Conservation (phyloP, 2,329 filamentous ascomycete genomes). For the Emergomyces pasteurianus region DNA sequence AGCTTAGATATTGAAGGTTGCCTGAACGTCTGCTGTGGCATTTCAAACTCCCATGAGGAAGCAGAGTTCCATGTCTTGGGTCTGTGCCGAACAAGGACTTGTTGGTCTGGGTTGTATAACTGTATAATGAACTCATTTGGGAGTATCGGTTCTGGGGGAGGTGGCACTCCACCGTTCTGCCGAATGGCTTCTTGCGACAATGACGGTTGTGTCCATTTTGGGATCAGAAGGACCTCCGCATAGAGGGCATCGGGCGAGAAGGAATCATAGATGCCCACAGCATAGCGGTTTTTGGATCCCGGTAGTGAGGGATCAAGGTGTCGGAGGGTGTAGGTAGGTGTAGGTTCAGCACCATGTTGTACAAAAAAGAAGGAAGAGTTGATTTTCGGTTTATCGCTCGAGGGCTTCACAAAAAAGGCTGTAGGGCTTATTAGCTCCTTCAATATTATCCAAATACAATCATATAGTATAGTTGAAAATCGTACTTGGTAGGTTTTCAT, state of each 20-base stretch:
- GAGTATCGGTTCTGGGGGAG: slow-evolving; percentile 57
- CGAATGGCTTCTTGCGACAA: slow-evolving; percentile 72
- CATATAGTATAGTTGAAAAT: slow-evolving; percentile 4
- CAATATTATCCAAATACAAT: slow-evolving; percentile 4
- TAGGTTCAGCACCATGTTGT: slow-evolving; percentile 68
- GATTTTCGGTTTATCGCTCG: slow-evolving; percentile 33
- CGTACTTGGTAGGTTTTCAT: slow-evolving; percentile 77
- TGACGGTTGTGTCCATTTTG: slow-evolving; percentile 73
- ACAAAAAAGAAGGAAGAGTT: slow-evolving; percentile 34
- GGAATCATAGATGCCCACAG: slow-evolving; percentile 71
- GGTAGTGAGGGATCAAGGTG: slow-evolving; percentile 60
- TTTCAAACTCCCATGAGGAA: slow-evolving; percentile 81
- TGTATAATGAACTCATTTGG: slow-evolving; percentile 73
- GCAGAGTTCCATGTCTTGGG: slow-evolving; percentile 68
- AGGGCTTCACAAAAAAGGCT: slow-evolving; percentile 50
- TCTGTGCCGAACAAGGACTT: slow-evolving; percentile 55
- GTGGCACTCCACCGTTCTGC: slow-evolving; percentile 51
- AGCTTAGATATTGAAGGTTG: slow-evolving; percentile 66
- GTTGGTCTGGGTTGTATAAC: slow-evolving; percentile 88
- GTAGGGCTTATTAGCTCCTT: slow-evolving; percentile 7
- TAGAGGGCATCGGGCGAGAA: slow-evolving; percentile 71
- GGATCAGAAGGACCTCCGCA: slow-evolving; percentile 72
- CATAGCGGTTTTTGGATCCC: slow-evolving; percentile 70
- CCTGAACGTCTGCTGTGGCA: slow-evolving; percentile 76
- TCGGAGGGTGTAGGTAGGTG: slow-evolving; percentile 67